Percentiles rank a stretch among this genome's conserved stretches.
phyloP scores from a whole-genome alignment of 345 rosid genomes.

The Nephelium lappaceum region DNA sequence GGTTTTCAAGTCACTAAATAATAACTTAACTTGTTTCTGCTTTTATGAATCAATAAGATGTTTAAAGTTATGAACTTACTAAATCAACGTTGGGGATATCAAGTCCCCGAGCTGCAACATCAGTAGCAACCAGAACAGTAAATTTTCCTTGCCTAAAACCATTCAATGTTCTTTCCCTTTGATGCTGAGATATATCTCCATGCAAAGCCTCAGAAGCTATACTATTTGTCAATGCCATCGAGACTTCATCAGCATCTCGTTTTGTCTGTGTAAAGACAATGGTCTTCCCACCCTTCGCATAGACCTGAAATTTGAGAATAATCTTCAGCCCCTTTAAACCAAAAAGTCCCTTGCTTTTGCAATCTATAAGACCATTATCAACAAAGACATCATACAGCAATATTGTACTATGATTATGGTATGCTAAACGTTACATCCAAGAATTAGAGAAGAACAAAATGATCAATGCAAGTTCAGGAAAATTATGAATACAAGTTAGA shows the following conservation, averaged over 20 bases:
- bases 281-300: conserved; percentile 97
- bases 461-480: not conserved
- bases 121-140: conserved; percentile 97
- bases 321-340: conserved; percentile 3
- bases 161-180: conserved; percentile 96
- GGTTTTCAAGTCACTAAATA: not conserved
- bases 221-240: conserved; percentile 72
- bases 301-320: conserved; percentile 53
- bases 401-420: not conserved
- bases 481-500: conserved; percentile 1
- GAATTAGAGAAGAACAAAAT: not conserved
- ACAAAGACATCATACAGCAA: not conserved
- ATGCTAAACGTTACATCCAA: not conserved
- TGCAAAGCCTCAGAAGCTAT: conserved; percentile 96
- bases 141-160: conserved; percentile 95
- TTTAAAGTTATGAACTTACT: conserved; percentile 44
- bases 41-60: not conserved
- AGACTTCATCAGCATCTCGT: conserved; percentile 96
- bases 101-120: conserved; percentile 97
- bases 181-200: conserved; percentile 99
- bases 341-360: not conserved
- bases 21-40: not conserved
- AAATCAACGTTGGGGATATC: conserved; percentile 97
- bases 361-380: not conserved
- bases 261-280: conserved; percentile 97